Percentiles rank a stretch among this genome's conserved stretches.
phyloP scores from a whole-genome alignment of 768 basidiomycete species.

The Macrolepiota albuminosa region DNA sequence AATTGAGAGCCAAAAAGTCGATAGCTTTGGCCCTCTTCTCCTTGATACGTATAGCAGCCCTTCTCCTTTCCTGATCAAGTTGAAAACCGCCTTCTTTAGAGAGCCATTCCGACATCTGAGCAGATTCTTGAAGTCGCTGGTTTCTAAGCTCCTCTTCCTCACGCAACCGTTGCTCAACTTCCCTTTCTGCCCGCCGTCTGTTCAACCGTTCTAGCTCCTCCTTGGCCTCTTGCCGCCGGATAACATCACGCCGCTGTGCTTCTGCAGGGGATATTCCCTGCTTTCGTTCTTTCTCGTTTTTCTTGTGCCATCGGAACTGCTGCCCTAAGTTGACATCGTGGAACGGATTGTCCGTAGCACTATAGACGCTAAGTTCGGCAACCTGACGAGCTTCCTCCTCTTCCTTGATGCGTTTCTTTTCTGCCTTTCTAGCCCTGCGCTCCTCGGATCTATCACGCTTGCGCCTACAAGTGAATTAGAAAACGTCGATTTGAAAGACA shows the following conservation, averaged over 20 bases:
- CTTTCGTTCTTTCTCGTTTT: constrained; percentile 93
- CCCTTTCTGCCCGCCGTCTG: constrained; percentile 84
- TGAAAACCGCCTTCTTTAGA: constrained; percentile 97
- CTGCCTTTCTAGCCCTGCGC: constrained; percentile 77
- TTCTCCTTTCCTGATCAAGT: constrained; percentile 84
- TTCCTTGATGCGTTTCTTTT: constrained; percentile 77
- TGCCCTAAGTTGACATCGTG: constrained; percentile 95
- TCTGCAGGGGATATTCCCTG: constrained; percentile 77
- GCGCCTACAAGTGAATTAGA: constrained; percentile 39
- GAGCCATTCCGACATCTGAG: constrained; percentile 98
- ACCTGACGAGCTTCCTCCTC: constrained; percentile 91
- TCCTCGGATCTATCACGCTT: constrained; percentile 89
- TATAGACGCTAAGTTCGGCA: constrained; percentile 94
- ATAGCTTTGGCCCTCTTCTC: constrained; percentile 99
- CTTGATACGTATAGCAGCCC: constrained; percentile 91
- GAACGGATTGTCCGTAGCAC: constrained; percentile 96
- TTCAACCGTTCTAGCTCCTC: constrained; percentile 94
- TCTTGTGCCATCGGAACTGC: constrained; percentile 99
- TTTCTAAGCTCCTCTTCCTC: constrained; percentile 93
- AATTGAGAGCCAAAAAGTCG: constrained; percentile 93
- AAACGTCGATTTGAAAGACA: background rate
- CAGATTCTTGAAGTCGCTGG: constrained; percentile 87
- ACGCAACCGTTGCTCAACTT: constrained; percentile 79
- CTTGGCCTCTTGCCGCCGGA: constrained; percentile 85
- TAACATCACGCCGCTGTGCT: constrained; percentile 70